Evolutionary conservation across 148 eudicot genomes (phyloP).

Genomic region (Diospyros kaki): DNA sequence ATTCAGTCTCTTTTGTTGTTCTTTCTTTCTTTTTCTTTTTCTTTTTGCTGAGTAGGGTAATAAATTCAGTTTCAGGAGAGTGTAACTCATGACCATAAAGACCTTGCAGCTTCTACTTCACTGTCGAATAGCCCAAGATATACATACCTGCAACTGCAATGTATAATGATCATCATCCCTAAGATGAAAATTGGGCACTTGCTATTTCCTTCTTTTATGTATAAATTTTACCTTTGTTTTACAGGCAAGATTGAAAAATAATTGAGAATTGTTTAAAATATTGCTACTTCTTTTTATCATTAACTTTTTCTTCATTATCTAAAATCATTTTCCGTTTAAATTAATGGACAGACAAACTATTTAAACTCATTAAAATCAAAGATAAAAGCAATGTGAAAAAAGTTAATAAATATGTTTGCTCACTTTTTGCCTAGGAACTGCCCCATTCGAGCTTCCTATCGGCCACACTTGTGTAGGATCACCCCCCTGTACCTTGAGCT

Average conservation of each 20-base stretch:
- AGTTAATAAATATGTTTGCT: constrained; percentile 11
- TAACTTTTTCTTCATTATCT: too few species aligned
- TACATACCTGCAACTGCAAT: constrained; percentile 87
- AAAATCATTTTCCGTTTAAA: too few species aligned
- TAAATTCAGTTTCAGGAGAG: constrained; percentile 17
- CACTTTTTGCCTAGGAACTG: constrained; percentile 92
- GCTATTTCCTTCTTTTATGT: constrained; percentile 19
- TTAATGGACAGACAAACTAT: neutral
- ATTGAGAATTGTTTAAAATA: neutral
- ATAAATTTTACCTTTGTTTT: constrained; percentile 1
- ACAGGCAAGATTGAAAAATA: constrained; percentile 1
- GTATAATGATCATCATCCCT: constrained; percentile 23
- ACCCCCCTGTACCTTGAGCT: constrained; percentile 91
- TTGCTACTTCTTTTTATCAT: too few species aligned
- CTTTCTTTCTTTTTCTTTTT: too few species aligned
- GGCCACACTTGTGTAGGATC: constrained; percentile 86
- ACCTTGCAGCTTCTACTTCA: constrained; percentile 98
- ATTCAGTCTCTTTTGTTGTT: neutral
- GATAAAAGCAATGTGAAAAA: neutral
- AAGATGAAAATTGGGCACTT: constrained; percentile 21
- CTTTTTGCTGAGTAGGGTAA: constrained; percentile 1
- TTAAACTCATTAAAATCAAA: neutral
- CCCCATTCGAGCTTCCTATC: constrained; percentile 98
- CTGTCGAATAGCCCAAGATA: constrained; percentile 91
- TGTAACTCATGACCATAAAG: constrained; percentile 22